Evolutionary conservation across 2,329 filamentous ascomycete genomes (phyloP).

Genomic region (Zasmidium angulare): DNA sequence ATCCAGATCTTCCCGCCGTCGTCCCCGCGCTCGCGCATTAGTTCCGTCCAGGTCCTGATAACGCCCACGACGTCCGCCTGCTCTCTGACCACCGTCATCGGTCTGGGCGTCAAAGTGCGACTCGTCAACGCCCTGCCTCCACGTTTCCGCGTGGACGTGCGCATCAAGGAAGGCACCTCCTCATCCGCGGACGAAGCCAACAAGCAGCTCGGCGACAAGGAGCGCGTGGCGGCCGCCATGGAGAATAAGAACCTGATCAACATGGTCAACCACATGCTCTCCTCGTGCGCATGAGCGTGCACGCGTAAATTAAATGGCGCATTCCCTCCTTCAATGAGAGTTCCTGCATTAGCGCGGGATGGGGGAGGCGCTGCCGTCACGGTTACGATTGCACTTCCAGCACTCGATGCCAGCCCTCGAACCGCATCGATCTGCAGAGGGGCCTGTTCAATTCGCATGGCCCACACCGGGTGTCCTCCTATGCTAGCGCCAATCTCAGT

Average conservation of each 20-base stretch:
- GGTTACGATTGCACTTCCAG: not conserved
- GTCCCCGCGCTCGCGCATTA: conserved; percentile 62
- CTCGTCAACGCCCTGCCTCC: conserved; percentile 88
- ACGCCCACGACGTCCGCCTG: conserved; percentile 98
- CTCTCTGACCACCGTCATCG: conserved; percentile 93
- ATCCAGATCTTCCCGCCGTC: conserved; percentile 74
- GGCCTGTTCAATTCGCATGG: not conserved
- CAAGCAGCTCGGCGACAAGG: conserved; percentile 95
- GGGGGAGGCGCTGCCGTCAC: not conserved
- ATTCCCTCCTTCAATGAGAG: not conserved
- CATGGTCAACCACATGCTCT: conserved; percentile 88
- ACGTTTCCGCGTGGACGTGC: conserved; percentile 86
- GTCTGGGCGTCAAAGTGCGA: conserved; percentile 85
- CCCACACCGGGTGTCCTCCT: not conserved
- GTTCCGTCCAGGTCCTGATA: conserved; percentile 80
- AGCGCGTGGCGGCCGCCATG: conserved; percentile 88
- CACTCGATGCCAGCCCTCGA: not conserved
- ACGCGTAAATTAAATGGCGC: not conserved
- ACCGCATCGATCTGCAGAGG: not conserved
- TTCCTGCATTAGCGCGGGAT: conserved; percentile 20
- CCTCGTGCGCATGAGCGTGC: conserved; percentile 35
- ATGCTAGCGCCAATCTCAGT: not conserved
- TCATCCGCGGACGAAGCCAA: conserved; percentile 93
- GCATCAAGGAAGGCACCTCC: conserved; percentile 95
- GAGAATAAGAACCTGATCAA: conserved; percentile 90